These are phyloP conservation scores for Zanthoxylum bungeanum DNA, from an alignment of 345 rosid species.

Conservation along the genomic window DNA sequence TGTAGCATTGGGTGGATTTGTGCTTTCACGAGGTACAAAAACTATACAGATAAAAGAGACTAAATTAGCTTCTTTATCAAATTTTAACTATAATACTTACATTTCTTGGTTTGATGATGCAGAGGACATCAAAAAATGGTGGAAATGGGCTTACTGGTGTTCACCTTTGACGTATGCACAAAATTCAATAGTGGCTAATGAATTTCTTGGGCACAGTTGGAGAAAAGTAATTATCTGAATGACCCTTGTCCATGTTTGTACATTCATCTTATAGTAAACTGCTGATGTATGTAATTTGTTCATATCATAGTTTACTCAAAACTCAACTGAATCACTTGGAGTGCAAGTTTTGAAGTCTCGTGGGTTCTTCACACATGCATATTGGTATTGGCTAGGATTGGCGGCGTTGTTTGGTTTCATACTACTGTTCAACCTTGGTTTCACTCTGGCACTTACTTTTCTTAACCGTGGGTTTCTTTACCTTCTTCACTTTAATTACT, in stretches of 20 bases:
- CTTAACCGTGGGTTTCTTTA: conserved; percentile 36
- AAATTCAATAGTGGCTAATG: conserved; percentile 47
- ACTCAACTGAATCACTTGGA: conserved; percentile 38
- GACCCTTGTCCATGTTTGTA: background rate
- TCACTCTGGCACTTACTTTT: conserved; percentile 33
- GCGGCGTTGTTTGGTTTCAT: conserved; percentile 35
- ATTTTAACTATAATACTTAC: background rate
- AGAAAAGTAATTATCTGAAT: conserved; percentile 28
- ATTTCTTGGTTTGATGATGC: conserved; percentile 5
- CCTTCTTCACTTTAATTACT: conserved; percentile 11
- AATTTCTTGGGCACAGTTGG: conserved; percentile 56
- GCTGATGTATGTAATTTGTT: conserved; percentile 1
- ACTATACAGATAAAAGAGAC: too few species aligned
- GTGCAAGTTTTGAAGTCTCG: conserved; percentile 36
- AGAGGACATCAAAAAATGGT: conserved; percentile 60
- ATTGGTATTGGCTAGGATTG: conserved; percentile 59
- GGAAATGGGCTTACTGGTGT: conserved; percentile 60
- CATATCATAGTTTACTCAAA: background rate
- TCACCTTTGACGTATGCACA: conserved; percentile 68
- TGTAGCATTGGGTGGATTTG: conserved; percentile 41
- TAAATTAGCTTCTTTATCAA: background rate
- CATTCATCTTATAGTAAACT: background rate
- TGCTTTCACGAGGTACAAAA: conserved; percentile 36
- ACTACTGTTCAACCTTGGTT: conserved; percentile 37
- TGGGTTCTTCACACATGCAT: conserved; percentile 35